Evolutionary conservation across 305 asterid genomes (phyloP), one percentile per base, ranked within the genome.

Genomic region (Solanum hybrid): DNA sequence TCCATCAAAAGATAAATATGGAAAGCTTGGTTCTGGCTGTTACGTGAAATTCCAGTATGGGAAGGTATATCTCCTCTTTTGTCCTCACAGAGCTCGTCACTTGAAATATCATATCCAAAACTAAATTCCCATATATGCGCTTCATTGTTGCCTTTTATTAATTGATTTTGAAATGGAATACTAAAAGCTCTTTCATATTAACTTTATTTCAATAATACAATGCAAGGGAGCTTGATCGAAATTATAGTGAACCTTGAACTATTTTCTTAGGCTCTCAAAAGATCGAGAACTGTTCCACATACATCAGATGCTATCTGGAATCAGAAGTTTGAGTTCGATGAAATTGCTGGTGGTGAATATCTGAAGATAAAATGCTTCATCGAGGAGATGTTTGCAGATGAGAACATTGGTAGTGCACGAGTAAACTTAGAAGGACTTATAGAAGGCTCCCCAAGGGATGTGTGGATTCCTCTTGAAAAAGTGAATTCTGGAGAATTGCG

Each of bases 351-450:
- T 86, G 99, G 99, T 81, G 99, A 98, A 89, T 97, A 95, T 91
- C 88, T 98, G 93, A 98, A 91, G 90, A 92, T 98, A 85, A 98
- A 94, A 91, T 96, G 98, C 92, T 95, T 64, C 84, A 91, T 94
- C 3, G 99, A 98, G 90, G 99, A 98, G 91, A 93, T 93, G 66
- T 95, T 98, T 87, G 92, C 96, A 22, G 99, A 97, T 80, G 99
- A 97, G 92, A 95, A 94, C 94, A 94, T 97, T 32, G 99, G 99
- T 75, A 93, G 98, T 60, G 99, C 99, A 81, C 95, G 97, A 29
- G 98, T 98, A 69, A 98, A 95, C 90, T 91, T 98, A 94, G 99
- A 98, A 95, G 99, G 99, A 75, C 99, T 97, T 22, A 90, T 90
- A n/a, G 99, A 97, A 90, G 99, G 99, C 26, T 90, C 93, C 4